Evolutionary conservation across 768 basidiomycete species (phyloP).

Genomic region (Collybia nuda): DNA sequence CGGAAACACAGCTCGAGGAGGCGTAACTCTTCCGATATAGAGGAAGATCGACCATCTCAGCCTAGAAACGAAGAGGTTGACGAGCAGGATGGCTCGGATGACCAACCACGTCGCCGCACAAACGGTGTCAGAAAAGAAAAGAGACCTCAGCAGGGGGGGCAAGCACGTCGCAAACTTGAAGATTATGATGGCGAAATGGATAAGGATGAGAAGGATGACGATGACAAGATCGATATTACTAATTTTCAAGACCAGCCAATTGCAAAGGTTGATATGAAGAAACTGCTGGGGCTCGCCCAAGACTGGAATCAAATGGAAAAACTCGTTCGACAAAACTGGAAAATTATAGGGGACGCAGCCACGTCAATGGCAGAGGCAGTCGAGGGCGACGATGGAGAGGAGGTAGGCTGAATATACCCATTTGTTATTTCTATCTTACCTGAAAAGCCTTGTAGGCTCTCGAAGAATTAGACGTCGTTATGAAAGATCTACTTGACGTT

Average conservation of each 20-base stretch:
- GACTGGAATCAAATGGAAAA: conserved; percentile 63
- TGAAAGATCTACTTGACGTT: conserved; percentile 71
- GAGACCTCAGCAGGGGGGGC: conserved; percentile 16
- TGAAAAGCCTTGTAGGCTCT: conserved; percentile 51
- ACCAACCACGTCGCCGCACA: conserved; percentile 25
- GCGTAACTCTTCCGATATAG: conserved; percentile 60
- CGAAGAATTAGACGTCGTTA: conserved; percentile 59
- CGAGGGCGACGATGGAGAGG: conserved; percentile 49
- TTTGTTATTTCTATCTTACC: conserved; percentile 1
- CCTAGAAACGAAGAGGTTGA: conserved; percentile 26
- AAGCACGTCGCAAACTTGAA: conserved; percentile 19
- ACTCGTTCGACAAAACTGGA: conserved; percentile 46
- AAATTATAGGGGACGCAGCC: conserved; percentile 51
- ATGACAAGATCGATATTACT: conserved; percentile 57
- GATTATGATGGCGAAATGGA: conserved; percentile 21
- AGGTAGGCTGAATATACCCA: conserved; percentile 36
- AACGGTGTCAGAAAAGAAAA: conserved; percentile 33
- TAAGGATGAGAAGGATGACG: conserved; percentile 42
- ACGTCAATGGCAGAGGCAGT: conserved; percentile 61
- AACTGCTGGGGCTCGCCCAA: conserved; percentile 53
- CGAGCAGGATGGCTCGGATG: conserved; percentile 46
- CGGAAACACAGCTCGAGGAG: conserved; percentile 33
- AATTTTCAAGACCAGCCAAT: conserved; percentile 71
- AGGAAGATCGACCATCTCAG: conserved; percentile 47
- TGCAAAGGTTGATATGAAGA: conserved; percentile 46